phyloP scores from a whole-genome alignment of 495 filamentous ascomycete species.

The Wilcoxina mikolae region DNA sequence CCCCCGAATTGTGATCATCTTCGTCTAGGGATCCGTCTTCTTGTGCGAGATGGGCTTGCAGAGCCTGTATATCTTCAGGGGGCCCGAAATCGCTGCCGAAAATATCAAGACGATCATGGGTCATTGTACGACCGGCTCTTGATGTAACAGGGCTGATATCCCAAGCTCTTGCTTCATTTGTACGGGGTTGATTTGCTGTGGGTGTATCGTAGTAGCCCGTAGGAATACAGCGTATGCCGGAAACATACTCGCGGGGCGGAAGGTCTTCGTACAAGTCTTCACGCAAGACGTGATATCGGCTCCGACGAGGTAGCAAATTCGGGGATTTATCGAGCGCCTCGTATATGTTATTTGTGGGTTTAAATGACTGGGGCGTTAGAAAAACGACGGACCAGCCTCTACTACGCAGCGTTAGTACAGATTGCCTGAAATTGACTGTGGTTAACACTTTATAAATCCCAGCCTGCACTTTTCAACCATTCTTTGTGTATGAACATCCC shows the following conservation, averaged over 20 bases:
- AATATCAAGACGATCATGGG: neutral
- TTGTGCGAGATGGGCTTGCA: neutral
- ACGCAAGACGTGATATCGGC: neutral
- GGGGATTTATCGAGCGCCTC: conserved; percentile 21
- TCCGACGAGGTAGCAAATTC: neutral
- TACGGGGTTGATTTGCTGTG: neutral
- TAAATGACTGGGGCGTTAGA: conserved; percentile 26
- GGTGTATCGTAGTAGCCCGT: conserved; percentile 23
- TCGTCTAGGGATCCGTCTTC: neutral
- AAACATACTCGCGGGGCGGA: conserved; percentile 4
- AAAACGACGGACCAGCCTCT: conserved; percentile 26
- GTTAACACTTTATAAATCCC: conserved; percentile 3
- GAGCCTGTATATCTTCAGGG: neutral
- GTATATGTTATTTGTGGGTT: conserved; percentile 17
- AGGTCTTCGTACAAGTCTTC: neutral
- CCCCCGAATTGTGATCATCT: neutral
- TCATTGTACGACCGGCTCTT: neutral
- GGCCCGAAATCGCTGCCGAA: neutral
- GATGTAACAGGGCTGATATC: conserved; percentile 11
- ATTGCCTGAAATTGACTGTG: neutral
- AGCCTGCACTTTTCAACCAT: conserved; percentile 20
- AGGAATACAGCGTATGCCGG: conserved; percentile 12
- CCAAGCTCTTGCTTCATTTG: conserved; percentile 17
- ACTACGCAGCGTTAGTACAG: conserved; percentile 6
- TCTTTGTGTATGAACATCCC: conserved; percentile 39